Conservation (phyloP, 2,329 filamentous ascomycete genomes). For the Fusarium tjaetaba region DNA sequence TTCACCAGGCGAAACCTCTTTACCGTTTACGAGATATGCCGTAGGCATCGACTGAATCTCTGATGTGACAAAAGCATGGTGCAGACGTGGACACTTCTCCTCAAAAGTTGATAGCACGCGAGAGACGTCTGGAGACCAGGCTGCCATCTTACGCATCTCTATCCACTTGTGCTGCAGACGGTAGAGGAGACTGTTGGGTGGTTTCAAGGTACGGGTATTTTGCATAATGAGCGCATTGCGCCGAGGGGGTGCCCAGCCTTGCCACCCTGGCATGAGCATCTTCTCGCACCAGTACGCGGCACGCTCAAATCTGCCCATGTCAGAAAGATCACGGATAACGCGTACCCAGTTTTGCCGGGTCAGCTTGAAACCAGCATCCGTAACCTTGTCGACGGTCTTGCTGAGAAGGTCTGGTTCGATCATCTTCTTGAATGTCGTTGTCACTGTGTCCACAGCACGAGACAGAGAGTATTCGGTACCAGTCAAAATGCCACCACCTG, state of each 20-base stretch:
- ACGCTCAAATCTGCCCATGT: conserved; percentile 65
- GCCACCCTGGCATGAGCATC: conserved; percentile 81
- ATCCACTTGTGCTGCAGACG: conserved; percentile 61
- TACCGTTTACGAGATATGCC: conserved; percentile 39
- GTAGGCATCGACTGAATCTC: conserved; percentile 45
- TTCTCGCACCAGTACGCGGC: conserved; percentile 81
- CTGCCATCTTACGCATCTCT: conserved; percentile 57
- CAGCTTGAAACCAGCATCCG: conserved; percentile 74
- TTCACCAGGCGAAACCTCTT: conserved; percentile 42
- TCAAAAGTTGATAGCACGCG: conserved; percentile 52
- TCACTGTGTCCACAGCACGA: conserved; percentile 61
- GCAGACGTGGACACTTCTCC: conserved; percentile 52
- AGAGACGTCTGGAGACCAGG: conserved; percentile 60
- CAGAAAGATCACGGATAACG: conserved; percentile 74
- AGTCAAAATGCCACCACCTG: conserved; percentile 51
- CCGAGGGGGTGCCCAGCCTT: conserved; percentile 68
- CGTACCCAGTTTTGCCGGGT: conserved; percentile 84
- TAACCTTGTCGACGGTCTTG: conserved; percentile 64
- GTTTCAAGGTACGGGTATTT: conserved; percentile 46
- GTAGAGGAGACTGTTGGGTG: conserved; percentile 56
- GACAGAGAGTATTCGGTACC: conserved; percentile 63
- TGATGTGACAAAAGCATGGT: conserved; percentile 52
- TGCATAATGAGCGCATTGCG: conserved; percentile 48
- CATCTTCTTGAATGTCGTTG: conserved; percentile 54
- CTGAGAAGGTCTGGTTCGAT: conserved; percentile 59